These are phyloP conservation scores for Tremella yokohamensis DNA, from an alignment of 768 basidiomycete species.

Conservation along the genomic window DNA sequence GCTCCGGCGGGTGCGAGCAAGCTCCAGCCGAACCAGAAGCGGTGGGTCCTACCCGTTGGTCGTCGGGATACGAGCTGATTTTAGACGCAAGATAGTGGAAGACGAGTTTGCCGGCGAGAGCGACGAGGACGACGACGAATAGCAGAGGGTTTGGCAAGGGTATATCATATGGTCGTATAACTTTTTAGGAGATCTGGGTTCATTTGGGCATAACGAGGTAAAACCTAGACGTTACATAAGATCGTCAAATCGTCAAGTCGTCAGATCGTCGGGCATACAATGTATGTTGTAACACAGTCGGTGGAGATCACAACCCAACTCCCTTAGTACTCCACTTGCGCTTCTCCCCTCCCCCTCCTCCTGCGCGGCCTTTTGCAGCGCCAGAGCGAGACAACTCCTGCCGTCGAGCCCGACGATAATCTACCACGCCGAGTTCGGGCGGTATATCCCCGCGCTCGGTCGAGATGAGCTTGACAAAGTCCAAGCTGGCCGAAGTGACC, in stretches of 20 bases:
- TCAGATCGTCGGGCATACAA: neutral
- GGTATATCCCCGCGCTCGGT: constrained; percentile 37
- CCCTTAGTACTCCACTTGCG: constrained; percentile 25
- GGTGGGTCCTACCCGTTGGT: constrained; percentile 8
- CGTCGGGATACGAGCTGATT: neutral
- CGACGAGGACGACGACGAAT: constrained; percentile 20
- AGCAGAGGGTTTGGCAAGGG: neutral
- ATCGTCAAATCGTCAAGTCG: neutral
- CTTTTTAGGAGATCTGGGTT: neutral
- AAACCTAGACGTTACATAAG: neutral
- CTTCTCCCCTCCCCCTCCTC: constrained; percentile 10
- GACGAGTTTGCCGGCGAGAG: constrained; percentile 41
- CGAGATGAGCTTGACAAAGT: constrained; percentile 41
- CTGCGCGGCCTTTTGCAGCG: too few relatives aligned
- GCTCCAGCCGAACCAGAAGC: constrained; percentile 28
- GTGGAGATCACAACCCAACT: constrained; percentile 6
- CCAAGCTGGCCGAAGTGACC: constrained; percentile 32
- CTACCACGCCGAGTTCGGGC: constrained; percentile 42
- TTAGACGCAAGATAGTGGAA: constrained; percentile 37
- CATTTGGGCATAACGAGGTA: neutral
- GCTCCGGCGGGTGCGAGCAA: constrained; percentile 18
- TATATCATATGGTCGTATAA: neutral
- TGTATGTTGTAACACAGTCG: neutral
- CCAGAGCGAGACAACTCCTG: too few relatives aligned
- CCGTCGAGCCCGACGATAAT: constrained; percentile 26